phyloP scores from a whole-genome alignment of 2,329 filamentous ascomycete genomes.

The Neonectria hederae region DNA sequence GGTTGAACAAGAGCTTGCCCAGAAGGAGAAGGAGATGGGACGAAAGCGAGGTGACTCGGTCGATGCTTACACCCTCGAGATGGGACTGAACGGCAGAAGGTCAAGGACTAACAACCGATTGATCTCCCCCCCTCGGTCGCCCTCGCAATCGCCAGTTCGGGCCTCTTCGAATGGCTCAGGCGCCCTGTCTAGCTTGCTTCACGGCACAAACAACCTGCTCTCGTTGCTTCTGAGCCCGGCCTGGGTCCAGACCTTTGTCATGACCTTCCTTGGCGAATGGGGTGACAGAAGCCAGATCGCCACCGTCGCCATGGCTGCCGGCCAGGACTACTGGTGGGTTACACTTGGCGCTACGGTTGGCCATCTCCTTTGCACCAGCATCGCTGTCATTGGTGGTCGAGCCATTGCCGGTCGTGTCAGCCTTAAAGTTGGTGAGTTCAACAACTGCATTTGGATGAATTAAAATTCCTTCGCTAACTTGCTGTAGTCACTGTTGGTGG shows the following conservation, averaged over 20 bases:
- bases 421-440: constrained; percentile 87
- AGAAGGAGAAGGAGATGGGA: constrained; percentile 84
- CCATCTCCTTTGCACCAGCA: constrained; percentile 88
- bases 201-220: constrained; percentile 84
- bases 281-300: constrained; percentile 97
- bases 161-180: constrained; percentile 60
- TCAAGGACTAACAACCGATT: constrained; percentile 79
- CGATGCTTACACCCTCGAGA: constrained; percentile 81
- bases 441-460: not conserved
- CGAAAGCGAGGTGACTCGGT: constrained; percentile 71
- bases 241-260: constrained; percentile 98
- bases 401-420: constrained; percentile 95
- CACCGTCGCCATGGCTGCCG: constrained; percentile 98
- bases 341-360: constrained; percentile 87
- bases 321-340: constrained; percentile 99
- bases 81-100: constrained; percentile 76
- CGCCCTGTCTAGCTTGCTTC: constrained; percentile 53
- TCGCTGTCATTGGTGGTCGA: constrained; percentile 89
- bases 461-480: constrained; percentile 33
- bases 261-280: constrained; percentile 99
- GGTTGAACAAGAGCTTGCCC: constrained; percentile 91
- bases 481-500: constrained; percentile 86
- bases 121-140: constrained; percentile 81
- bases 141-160: constrained; percentile 78
- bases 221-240: constrained; percentile 91